Evolutionary conservation across 2,329 filamentous ascomycete genomes (phyloP).

Genomic region (Venturia nashicola): DNA sequence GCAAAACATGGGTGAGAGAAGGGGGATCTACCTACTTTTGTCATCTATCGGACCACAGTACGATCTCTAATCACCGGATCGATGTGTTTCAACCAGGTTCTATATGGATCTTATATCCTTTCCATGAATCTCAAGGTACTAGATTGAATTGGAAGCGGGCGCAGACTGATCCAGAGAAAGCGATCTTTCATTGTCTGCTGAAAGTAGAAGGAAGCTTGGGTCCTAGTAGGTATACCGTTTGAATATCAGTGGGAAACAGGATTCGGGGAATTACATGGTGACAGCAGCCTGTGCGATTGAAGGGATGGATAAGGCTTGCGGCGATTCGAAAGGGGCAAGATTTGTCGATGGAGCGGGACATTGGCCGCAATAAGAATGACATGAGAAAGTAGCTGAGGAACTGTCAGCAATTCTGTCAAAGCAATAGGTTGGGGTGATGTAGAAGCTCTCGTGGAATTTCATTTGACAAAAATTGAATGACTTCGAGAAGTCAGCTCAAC

Average conservation of each 20-base stretch:
- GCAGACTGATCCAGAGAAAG: slow-evolving; percentile 36
- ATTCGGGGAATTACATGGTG: slow-evolving; percentile 49
- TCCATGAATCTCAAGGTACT: slow-evolving; percentile 44
- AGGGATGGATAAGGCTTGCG: slow-evolving; percentile 39
- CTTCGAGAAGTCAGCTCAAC: too few relatives aligned
- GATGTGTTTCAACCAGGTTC: too few relatives aligned
- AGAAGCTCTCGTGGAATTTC: too few relatives aligned
- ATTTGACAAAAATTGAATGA: too few relatives aligned
- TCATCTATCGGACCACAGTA: too few relatives aligned
- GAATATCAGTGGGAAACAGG: slow-evolving; percentile 43
- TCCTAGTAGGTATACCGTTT: slow-evolving; percentile 46
- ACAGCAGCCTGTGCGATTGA: slow-evolving; percentile 53
- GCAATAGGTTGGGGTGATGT: not conserved
- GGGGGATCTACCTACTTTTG: too few relatives aligned
- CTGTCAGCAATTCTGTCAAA: slow-evolving; percentile 30
- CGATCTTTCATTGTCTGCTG: slow-evolving; percentile 46
- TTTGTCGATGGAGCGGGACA: slow-evolving; percentile 52
- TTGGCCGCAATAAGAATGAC: slow-evolving; percentile 58
- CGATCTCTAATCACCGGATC: too few relatives aligned
- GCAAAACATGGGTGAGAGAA: too few relatives aligned
- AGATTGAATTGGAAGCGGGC: slow-evolving; percentile 57
- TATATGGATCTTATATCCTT: too few relatives aligned
- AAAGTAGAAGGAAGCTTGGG: slow-evolving; percentile 48
- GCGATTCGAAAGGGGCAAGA: slow-evolving; percentile 38
- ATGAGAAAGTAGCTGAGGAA: slow-evolving; percentile 38